Conservation (phyloP, 768 basidiomycete species). For the Gyrodon lividus region DNA sequence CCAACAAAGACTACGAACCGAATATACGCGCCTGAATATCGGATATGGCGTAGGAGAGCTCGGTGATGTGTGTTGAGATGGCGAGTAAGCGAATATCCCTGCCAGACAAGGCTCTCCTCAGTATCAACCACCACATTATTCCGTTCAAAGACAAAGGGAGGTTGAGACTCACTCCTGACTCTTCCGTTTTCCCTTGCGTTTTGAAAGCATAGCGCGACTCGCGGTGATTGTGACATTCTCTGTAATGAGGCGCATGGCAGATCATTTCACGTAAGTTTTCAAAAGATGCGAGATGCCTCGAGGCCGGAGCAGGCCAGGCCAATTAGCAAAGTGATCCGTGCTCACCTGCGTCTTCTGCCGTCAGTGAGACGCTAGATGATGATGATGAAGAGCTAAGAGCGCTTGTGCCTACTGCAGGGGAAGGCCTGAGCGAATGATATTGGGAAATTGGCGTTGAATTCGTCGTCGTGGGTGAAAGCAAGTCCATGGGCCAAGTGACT, state of each 20-base stretch:
- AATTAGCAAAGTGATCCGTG: conserved; percentile 19
- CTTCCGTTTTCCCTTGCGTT: conserved; percentile 51
- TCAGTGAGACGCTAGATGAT: conserved; percentile 54
- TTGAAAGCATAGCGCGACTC: conserved; percentile 42
- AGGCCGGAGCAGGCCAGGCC: conserved; percentile 12
- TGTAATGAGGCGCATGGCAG: conserved; percentile 34
- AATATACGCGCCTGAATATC: conserved; percentile 92
- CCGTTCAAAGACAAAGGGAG: conserved; percentile 14
- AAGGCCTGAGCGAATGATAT: conserved; percentile 34
- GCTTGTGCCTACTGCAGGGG: conserved; percentile 20
- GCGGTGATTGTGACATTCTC: conserved; percentile 75
- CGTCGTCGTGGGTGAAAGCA: conserved; percentile 25
- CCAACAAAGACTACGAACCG: conserved; percentile 43
- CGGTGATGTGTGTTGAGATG: conserved; percentile 82
- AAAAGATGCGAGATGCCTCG: conserved; percentile 25
- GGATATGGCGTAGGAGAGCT: conserved; percentile 81
- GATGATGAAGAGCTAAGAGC: conserved; percentile 31
- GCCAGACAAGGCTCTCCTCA: conserved; percentile 27
- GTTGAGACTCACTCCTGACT: conserved; percentile 62
- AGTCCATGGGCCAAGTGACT: conserved; percentile 15
- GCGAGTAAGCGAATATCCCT: conserved; percentile 78
- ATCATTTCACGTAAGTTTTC: conserved; percentile 35
- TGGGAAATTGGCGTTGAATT: conserved; percentile 32
- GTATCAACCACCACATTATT: conserved; percentile 26
- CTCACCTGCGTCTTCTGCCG: conserved; percentile 65